Conservation (phyloP, 1,284 basidiomycete genomes). For the Paramarasmius palmivorus region DNA sequence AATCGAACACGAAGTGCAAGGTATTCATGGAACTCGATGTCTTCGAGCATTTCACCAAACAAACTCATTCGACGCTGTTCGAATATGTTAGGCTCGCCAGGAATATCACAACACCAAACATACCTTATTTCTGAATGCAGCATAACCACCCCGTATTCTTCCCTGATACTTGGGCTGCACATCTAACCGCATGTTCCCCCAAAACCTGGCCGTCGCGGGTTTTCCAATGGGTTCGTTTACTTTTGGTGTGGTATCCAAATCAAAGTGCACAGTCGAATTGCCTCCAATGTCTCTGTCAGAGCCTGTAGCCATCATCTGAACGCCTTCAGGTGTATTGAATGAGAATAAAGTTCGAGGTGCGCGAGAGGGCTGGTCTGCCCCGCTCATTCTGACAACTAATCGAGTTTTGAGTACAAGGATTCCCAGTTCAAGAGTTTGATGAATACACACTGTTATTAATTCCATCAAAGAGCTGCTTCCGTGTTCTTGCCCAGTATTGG, state of each 20-base stretch:
- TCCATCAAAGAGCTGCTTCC: conserved; percentile 21
- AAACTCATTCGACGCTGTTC: conserved; percentile 31
- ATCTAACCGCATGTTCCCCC: conserved; percentile 70
- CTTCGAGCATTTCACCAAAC: conserved; percentile 81
- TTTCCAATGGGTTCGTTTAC: conserved; percentile 40
- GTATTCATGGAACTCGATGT: conserved; percentile 78
- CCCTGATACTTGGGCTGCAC: conserved; percentile 63
- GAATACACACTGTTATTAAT: conserved; percentile 11
- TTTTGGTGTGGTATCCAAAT: conserved; percentile 52
- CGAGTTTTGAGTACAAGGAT: conserved; percentile 13
- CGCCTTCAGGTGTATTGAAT: conserved; percentile 59
- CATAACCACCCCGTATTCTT: conserved; percentile 74
- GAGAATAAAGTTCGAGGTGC: conserved; percentile 62
- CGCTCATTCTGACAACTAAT: conserved; percentile 72
- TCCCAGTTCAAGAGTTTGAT: conserved; percentile 2
- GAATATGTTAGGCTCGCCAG: not conserved
- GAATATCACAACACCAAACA: conserved; percentile 6
- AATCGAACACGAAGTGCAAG: conserved; percentile 77
- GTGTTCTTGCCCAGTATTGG: conserved; percentile 29
- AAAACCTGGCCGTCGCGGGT: conserved; percentile 63
- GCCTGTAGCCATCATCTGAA: conserved; percentile 69
- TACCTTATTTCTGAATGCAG: conserved; percentile 83
- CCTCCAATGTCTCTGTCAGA: conserved; percentile 88
- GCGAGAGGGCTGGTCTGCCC: conserved; percentile 58
- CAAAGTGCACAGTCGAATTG: conserved; percentile 70